These are phyloP conservation scores for Mycogone perniciosa DNA, from an alignment of 2,329 filamentous ascomycete genomes.

Conservation along the genomic window DNA sequence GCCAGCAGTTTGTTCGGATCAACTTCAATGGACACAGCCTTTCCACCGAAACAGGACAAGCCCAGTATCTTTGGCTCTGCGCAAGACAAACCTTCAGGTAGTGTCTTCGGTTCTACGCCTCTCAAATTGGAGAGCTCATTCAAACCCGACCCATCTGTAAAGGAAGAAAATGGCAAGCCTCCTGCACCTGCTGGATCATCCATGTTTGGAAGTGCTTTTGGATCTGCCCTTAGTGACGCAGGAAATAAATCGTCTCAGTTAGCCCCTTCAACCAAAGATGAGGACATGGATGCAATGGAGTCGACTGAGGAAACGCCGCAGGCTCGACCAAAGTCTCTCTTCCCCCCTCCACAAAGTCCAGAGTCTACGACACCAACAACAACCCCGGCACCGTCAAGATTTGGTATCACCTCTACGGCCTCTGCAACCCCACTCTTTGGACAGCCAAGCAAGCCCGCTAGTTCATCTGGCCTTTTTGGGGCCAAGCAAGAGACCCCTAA, in stretches of 20 bases:
- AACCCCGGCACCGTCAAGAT: conserved; percentile 45
- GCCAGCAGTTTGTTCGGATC: conserved; percentile 28
- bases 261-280: conserved; percentile 38
- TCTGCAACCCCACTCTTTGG: conserved; percentile 29
- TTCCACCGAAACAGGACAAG: conserved; percentile 49
- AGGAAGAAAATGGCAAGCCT: conserved; percentile 51
- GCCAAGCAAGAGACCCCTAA: conserved; percentile 19
- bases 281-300: conserved; percentile 44
- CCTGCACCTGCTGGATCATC: conserved; percentile 35
- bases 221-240: conserved; percentile 48
- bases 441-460: conserved; percentile 25
- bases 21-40: conserved; percentile 23
- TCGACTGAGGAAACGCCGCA: conserved; percentile 30
- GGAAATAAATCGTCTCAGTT: conserved; percentile 31
- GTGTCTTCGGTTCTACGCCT: conserved; percentile 43
- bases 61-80: conserved; percentile 29
- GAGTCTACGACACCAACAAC: conserved; percentile 44
- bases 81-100: conserved; percentile 50
- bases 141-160: conserved; percentile 55
- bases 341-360: conserved; percentile 22
- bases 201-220: conserved; percentile 57
- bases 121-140: conserved; percentile 66
- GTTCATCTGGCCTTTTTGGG: conserved; percentile 24
- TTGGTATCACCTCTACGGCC: conserved; percentile 32
- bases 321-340: conserved; percentile 29